Evolutionary conservation across 2,329 filamentous ascomycete species (phyloP), one percentile per base, ranked within the genome.

Genomic region (Penicillium sp.): DNA sequence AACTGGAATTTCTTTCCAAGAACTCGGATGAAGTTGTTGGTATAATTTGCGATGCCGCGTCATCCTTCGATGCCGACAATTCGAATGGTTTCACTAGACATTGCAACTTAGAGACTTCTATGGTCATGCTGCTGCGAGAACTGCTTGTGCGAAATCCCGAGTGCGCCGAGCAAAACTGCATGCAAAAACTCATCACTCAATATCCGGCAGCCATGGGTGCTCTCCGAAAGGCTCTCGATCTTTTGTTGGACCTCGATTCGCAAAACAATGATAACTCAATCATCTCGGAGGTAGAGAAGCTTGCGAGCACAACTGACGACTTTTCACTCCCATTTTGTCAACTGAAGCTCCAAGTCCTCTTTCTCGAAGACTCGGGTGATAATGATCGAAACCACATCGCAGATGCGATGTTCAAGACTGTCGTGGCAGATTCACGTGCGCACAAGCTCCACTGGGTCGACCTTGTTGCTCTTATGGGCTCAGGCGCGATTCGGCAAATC

Each of bases 291-390:
- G 59, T 64, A 4, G 59, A 68, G 33, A 56, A 55, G 33, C 59
- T 66, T 11, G 57, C 69, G 23, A 48, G 53, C 10, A 60, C 60
- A 46, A 63, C 64, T 8, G 61, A 67, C 42, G 60, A 69, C 39
- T 68, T 72, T 41, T 71, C 69, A 7, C 56, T 71, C 17, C 64
- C 68, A 4, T 65, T 68, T 28, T 69, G 65, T 33, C 65, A 69
- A 31, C 45, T 70, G 42, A 69, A 70, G 41, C 53, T 71, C 8
- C 65, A 68, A 37, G 48, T 66, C n/a, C 48, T 68, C 11, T 67
- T 70, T 45, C 58, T 59, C 21, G 55, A 53, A 14, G 59, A 59
- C 15, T 43, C 58, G 7, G 50, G 52, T 13, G 46, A 52, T 6
- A 51, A 58, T 5, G 54, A 59, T 13, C 59, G 50, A 35, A 59